phyloP scores from a whole-genome alignment of 768 basidiomycete species.

The Pleurotus giganteus region DNA sequence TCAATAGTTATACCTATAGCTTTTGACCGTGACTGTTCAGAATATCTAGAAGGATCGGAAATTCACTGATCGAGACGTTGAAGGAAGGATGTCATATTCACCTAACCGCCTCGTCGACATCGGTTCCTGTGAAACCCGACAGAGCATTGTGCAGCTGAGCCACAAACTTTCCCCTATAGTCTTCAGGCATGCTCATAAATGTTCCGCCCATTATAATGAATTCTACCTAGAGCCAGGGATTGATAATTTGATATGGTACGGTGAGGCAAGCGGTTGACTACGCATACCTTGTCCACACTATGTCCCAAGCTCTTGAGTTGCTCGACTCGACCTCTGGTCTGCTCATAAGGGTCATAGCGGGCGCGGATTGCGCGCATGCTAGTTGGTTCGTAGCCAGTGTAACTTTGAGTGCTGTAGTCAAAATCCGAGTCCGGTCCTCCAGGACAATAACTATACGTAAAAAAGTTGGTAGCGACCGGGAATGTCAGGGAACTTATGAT shows the following conservation, averaged over 20 bases:
- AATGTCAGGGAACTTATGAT: conserved; percentile 10
- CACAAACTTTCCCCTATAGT: conserved; percentile 90
- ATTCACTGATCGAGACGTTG: not conserved
- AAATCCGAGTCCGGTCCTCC: conserved; percentile 99
- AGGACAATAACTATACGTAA: conserved; percentile 77
- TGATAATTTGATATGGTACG: not conserved
- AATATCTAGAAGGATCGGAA: conserved; percentile 55
- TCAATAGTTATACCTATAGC: conserved; percentile 99
- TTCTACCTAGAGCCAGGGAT: conserved; percentile 54
- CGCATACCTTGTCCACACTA: conserved; percentile 89
- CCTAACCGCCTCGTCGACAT: conserved; percentile 96
- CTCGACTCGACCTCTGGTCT: conserved; percentile 92
- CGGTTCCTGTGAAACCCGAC: conserved; percentile 88
- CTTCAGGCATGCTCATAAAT: conserved; percentile 99
- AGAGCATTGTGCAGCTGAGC: conserved; percentile 97
- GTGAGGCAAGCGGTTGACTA: no score
- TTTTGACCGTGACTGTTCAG: conserved; percentile 96
- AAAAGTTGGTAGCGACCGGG: not conserved
- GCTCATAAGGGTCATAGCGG: conserved; percentile 93
- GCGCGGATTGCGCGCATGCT: conserved; percentile 99
- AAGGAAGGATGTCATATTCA: conserved; percentile 27
- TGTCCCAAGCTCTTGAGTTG: conserved; percentile 96
- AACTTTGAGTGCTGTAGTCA: conserved; percentile 97
- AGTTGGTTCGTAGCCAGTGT: conserved; percentile 94
- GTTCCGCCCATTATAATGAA: conserved; percentile 98